These are phyloP conservation scores for Aspergillus haitiensis DNA, from an alignment of 495 filamentous ascomycete genomes.

Conservation along the genomic window DNA sequence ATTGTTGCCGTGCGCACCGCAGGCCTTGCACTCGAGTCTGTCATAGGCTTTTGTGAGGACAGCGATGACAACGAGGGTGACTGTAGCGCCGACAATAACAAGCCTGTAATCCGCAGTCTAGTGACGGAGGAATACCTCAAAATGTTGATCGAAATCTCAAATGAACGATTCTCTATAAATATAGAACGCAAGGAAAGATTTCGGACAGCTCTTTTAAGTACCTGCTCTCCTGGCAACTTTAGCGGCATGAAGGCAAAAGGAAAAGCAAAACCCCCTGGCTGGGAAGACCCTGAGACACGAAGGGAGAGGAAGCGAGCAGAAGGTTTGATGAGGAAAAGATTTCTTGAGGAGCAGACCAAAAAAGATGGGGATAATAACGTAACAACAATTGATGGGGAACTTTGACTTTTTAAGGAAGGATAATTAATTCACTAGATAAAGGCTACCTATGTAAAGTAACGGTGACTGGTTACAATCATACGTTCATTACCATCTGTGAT, in stretches of 20 bases:
- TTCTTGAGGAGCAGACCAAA: constrained; percentile 24
- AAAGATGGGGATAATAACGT: constrained; percentile 16
- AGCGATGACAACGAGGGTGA: constrained; percentile 33
- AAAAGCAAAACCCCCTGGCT: constrained; percentile 32
- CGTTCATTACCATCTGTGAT: too few species aligned
- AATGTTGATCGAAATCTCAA: constrained; percentile 65
- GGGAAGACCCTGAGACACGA: constrained; percentile 60
- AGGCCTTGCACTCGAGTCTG: constrained; percentile 74
- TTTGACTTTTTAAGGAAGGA: neutral
- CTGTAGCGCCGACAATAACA: constrained; percentile 30
- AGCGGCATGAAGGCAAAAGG: constrained; percentile 24
- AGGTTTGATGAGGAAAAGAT: constrained; percentile 51
- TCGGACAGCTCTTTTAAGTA: constrained; percentile 28
- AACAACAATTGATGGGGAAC: constrained; percentile 11
- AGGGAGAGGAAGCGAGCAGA: constrained; percentile 62
- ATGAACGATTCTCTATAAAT: constrained; percentile 77
- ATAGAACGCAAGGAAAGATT: constrained; percentile 66
- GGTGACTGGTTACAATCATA: too few species aligned
- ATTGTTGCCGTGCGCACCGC: constrained; percentile 82
- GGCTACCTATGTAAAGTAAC: too few species aligned
- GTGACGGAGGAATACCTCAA: constrained; percentile 61
- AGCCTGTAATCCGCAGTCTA: constrained; percentile 37
- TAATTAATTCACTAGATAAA: neutral
- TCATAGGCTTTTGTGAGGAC: constrained; percentile 61
- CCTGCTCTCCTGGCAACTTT: constrained; percentile 21